Base-by-base conservation (phyloP, 495 filamentous ascomycete species). In the Tuber borchii region DNA sequence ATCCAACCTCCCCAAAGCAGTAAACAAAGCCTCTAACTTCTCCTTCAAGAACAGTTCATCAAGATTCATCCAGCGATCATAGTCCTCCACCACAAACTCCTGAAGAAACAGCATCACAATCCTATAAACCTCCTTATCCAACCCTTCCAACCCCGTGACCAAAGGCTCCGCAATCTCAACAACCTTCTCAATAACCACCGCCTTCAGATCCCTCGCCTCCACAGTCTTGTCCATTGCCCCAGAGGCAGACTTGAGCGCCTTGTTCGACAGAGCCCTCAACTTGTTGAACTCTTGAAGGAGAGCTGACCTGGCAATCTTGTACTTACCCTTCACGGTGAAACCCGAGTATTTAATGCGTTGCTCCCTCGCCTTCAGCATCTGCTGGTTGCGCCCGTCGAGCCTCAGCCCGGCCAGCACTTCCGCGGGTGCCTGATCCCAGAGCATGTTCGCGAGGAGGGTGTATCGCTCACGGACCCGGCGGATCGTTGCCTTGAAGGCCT, bases 61-160 rank as follows among this genome's bases (percentile, higher is more conserved):
- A 65, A 65, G 56, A 65, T 16, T 31, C 10, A 31, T 26, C 56
- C 56, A 65, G n/a, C n/a, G 56, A 31, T 4, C 56, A 17, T 65
- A 65, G 12, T 65, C n/a, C n/a, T 65, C 56, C 16, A 65, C 56
- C 26, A 31, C 56, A 31, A 65, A 65, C 10, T 65, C 26, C 26
- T 65, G 56, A 65, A 65, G 26, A 31, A 65, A 56, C 51, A 56
- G 3, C 51, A 16, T 16, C n/a, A 65, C n/a, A 65, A 65, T 0
- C 10, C n/a, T 65, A 65, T 65, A 65, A 65, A 65, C 56, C 56
- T 65, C 56, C n/a, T 65, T 65, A 65, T 65, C 56, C 56, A 65
- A 9, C 56, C n/a, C 56, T 31, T 65, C n/a, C 56, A 65, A 31
- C n/a, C 26, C 56, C n/a, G 9, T 26, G 0, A 65, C 56, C n/a